Base-by-base conservation (phyloP, 2,329 filamentous ascomycete genomes). In the Exophiala sp. region DNA sequence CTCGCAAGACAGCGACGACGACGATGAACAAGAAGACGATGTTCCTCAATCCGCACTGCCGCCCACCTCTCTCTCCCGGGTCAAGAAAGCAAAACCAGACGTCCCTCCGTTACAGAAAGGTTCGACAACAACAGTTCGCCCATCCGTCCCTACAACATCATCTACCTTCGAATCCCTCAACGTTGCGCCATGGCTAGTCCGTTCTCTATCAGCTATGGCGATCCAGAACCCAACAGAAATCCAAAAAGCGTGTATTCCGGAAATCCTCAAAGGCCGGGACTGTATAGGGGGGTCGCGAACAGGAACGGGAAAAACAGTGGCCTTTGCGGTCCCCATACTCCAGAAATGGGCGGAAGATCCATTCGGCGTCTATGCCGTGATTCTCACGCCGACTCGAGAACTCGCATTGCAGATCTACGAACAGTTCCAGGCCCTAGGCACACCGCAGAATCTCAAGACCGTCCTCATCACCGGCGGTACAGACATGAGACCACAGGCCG, bases 231-330 rank as follows among this genome's bases (percentile, higher is more conserved):
- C 93, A 0, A 98, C 93, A 0, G 85, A 85, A 13, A 97, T 98
- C 73, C 93, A 98, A 62, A 88, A 86, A 63, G 84, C 82, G 45
- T 95, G 88, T 65, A 97, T 98, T 63, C 90, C 91, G 1, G 86
- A 93, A 65, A 96, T 97, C 52, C 68, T 98, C 27, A 84, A 88
- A 60, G 93, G 93, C 4, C 79, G 86, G 61, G 90, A 98, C 70
- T 96, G 89, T 65, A 96, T 98, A 61, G 93, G 93, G 64, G 90
- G 90, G 30, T 95, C 88, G 64, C 79, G 89, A 56, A 98, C 93
- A 0, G 93, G 93, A 74, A 96, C 91, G 10, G 93, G 93, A 70
- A 98, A 98, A 73, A 98, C 93, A 2, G 83, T 97, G 37, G 90
- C 93, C 1, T 98, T 98, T 68, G 87, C 91, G 1, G 88, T 90